A percentile compares a stretch with the other conserved stretches of the same genome.
phyloP scores from a whole-genome alignment of 106 monocot genomes.

The Acorus gramineus region DNA sequence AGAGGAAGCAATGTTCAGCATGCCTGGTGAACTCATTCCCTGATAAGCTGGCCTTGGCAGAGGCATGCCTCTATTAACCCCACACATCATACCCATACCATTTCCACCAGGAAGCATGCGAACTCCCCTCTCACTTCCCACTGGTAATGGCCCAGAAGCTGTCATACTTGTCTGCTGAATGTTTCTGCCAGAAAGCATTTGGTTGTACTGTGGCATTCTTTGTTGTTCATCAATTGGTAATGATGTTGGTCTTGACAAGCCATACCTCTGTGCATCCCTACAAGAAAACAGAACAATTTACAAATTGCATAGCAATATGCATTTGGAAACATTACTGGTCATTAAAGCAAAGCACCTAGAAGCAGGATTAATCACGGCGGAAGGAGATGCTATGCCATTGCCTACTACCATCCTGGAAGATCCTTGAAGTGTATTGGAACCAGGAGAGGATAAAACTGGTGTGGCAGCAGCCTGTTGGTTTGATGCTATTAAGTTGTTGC shows the following conservation, averaged over 20 bases:
- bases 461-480: constrained; percentile 37
- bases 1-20: constrained; percentile 65
- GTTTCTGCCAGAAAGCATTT: constrained; percentile 57
- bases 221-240: constrained; percentile 64
- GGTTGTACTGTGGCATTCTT: constrained; percentile 56
- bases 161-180: constrained; percentile 40
- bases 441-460: constrained; percentile 42
- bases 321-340: not conserved
- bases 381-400: constrained; percentile 34
- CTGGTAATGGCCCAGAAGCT: constrained; percentile 34
- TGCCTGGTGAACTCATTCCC: constrained; percentile 40
- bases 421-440: constrained; percentile 37
- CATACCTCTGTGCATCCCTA: constrained; percentile 65
- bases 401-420: constrained; percentile 56
- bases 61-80: constrained; percentile 42
- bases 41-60: constrained; percentile 61
- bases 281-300: constrained; percentile 8
- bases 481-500: constrained; percentile 30
- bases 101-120: constrained; percentile 53
- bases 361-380: constrained; percentile 35
- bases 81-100: constrained; percentile 67
- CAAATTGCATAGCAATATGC: not conserved
- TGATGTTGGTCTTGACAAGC: constrained; percentile 40
- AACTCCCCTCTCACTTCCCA: constrained; percentile 55
- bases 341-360: constrained; percentile 34